Percentiles rank a stretch among this genome's conserved stretches.
phyloP scores from a whole-genome alignment of 305 asterid genomes.

The Fraxinus paxiana region DNA sequence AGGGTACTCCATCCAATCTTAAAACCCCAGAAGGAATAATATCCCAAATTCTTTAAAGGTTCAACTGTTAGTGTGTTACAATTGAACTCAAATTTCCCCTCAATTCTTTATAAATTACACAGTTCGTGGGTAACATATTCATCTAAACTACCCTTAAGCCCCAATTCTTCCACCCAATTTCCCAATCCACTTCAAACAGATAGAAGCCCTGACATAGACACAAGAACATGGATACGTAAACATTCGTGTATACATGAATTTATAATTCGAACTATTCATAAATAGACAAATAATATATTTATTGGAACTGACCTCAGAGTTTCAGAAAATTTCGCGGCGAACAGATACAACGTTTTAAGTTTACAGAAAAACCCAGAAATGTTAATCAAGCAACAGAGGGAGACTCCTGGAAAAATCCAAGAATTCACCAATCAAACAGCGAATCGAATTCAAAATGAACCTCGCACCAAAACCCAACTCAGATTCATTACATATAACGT shows the following conservation, averaged over 20 bases:
- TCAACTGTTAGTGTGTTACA: slow-evolving; percentile 19
- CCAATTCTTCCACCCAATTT: not conserved
- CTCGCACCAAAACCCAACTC: not conserved
- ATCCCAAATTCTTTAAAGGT: not conserved
- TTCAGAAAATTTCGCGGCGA: not conserved
- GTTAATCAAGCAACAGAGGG: slow-evolving; percentile 1
- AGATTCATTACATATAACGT: not conserved
- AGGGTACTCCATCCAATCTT: slow-evolving; percentile 44
- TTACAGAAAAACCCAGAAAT: slow-evolving; percentile 4
- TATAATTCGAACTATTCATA: not conserved
- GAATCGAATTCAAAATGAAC: not conserved
- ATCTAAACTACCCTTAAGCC: slow-evolving; percentile 1
- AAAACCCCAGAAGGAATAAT: slow-evolving; percentile 17
- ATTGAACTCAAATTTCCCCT: slow-evolving; percentile 23
- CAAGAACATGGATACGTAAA: not conserved
- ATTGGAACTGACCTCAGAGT: not conserved
- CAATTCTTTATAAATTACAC: slow-evolving; percentile 14
- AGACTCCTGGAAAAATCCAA: slow-evolving; percentile 19
- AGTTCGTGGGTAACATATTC: slow-evolving; percentile 26
- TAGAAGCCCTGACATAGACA: not conserved
- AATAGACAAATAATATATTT: too few relatives aligned
- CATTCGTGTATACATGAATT: not conserved
- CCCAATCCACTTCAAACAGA: not conserved
- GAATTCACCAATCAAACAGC: slow-evolving; percentile 10
- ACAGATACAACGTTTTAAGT: not conserved